These are phyloP conservation scores for Chamaecyparis obtusa DNA, from an alignment of 75 land plant species.

Conservation along the genomic window DNA sequence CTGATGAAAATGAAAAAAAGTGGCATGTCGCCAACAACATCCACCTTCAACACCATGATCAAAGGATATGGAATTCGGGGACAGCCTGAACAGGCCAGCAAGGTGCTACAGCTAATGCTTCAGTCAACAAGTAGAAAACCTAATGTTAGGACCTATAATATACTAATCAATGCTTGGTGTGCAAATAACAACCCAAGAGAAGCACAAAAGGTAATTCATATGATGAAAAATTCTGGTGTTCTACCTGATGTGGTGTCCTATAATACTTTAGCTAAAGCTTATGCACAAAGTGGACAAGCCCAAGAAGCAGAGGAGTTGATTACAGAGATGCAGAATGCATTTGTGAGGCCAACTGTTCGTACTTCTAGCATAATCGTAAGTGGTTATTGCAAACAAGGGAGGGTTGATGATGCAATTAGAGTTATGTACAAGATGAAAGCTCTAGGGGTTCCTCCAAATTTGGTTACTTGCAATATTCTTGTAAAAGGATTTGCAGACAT, in stretches of 20 bases:
- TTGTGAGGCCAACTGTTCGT: slow-evolving; percentile 62
- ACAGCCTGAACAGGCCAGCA: slow-evolving; percentile 59
- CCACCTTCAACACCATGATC: slow-evolving; percentile 75
- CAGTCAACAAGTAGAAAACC: slow-evolving; percentile 45
- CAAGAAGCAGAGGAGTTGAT: slow-evolving; percentile 60
- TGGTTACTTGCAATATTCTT: slow-evolving; percentile 71
- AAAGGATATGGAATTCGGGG: slow-evolving; percentile 80
- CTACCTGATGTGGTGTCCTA: slow-evolving; percentile 80
- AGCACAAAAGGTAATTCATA: slow-evolving; percentile 63
- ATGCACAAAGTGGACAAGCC: slow-evolving; percentile 65
- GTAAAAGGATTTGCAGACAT: slow-evolving; percentile 76
- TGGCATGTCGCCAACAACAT: slow-evolving; percentile 63
- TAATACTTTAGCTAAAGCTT: slow-evolving; percentile 85
- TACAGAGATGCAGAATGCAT: slow-evolving; percentile 60
- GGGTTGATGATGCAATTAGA: slow-evolving; percentile 50
- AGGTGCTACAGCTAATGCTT: slow-evolving; percentile 62
- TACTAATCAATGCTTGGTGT: slow-evolving; percentile 79
- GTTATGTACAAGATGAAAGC: slow-evolving; percentile 62
- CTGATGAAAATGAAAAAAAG: slow-evolving; percentile 65
- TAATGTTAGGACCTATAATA: slow-evolving; percentile 71
- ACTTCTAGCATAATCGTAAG: slow-evolving; percentile 83
- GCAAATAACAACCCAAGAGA: slow-evolving; percentile 43
- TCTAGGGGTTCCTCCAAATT: slow-evolving; percentile 66
- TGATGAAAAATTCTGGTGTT: slow-evolving; percentile 61
- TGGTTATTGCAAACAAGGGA: slow-evolving; percentile 75